Conservation (phyloP, 2,329 filamentous ascomycete genomes). For the Penicillium sp. region DNA sequence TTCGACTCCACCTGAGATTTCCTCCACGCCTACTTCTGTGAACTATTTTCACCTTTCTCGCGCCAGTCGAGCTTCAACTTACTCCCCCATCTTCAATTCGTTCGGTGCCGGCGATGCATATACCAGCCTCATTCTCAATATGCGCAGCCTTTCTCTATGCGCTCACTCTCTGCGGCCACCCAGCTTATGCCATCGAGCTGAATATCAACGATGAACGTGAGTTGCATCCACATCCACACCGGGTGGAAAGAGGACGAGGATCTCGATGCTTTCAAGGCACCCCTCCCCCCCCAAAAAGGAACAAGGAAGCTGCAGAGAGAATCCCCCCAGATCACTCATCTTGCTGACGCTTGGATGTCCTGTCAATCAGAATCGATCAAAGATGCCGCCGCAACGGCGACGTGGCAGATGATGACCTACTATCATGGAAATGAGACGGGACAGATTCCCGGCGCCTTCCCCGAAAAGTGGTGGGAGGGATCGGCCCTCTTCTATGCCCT, state of each 20-base stretch:
- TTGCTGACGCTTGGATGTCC: not conserved
- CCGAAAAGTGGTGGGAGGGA: constrained; percentile 72
- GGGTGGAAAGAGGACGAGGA: too few relatives aligned
- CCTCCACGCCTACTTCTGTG: not conserved
- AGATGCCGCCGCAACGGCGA: constrained; percentile 37
- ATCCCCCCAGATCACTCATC: too few relatives aligned
- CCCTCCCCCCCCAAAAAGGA: not conserved
- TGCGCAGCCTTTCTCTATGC: constrained; percentile 8
- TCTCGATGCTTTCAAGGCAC: not conserved
- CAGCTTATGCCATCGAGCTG: constrained; percentile 7
- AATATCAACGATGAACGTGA: constrained; percentile 8
- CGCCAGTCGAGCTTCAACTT: not conserved
- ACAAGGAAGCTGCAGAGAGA: too few relatives aligned
- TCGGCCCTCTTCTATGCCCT: constrained; percentile 63
- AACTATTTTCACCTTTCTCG: not conserved
- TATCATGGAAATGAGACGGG: constrained; percentile 50
- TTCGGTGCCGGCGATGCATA: constrained; percentile 4
- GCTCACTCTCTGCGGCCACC: not conserved
- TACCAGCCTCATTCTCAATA: constrained; percentile 6
- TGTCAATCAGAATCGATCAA: constrained; percentile 38
- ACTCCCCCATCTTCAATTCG: not conserved
- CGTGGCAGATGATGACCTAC: constrained; percentile 47
- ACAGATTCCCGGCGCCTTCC: constrained; percentile 50
- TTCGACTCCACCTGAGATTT: too few relatives aligned
- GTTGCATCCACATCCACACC: not conserved